These are phyloP conservation scores for Vaccinium vitisidaea DNA, from an alignment of 148 eudicot species.

Conservation along the genomic window DNA sequence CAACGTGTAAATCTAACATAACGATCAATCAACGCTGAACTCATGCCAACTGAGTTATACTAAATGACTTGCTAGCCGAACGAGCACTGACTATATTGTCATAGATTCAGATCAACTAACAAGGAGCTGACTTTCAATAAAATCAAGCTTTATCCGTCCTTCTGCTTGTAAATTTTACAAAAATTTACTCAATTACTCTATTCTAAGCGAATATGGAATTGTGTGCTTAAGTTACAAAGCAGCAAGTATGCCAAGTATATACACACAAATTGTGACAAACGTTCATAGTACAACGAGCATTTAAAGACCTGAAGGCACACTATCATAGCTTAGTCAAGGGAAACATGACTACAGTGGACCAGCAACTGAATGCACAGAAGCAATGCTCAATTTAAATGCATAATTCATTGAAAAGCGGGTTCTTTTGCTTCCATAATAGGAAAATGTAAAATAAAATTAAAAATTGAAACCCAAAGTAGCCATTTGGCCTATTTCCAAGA, in stretches of 20 bases:
- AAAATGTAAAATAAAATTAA: background rate
- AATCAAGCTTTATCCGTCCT: background rate
- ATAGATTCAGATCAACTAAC: background rate
- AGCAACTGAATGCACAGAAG: background rate
- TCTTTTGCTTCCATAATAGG: background rate
- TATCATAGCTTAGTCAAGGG: background rate
- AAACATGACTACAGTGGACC: background rate
- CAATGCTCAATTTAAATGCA: background rate
- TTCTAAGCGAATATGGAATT: background rate
- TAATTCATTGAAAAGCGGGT: background rate
- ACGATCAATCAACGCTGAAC: background rate
- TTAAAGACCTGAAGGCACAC: background rate
- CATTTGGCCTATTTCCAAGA: background rate
- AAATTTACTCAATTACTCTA: background rate
- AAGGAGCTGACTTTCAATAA: background rate
- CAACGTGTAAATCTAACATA: background rate
- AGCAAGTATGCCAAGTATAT: background rate
- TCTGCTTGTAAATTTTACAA: background rate
- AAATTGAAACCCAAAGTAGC: background rate
- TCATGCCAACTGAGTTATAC: background rate
- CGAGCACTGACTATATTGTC: background rate
- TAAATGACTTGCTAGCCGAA: conserved; percentile 4
- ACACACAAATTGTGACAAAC: background rate
- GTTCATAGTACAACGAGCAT: background rate
- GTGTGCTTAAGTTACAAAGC: background rate